These are phyloP conservation scores for Saccharomycopsis capsularis DNA, from an alignment of 805 yeast genomes.

Conservation along the genomic window DNA sequence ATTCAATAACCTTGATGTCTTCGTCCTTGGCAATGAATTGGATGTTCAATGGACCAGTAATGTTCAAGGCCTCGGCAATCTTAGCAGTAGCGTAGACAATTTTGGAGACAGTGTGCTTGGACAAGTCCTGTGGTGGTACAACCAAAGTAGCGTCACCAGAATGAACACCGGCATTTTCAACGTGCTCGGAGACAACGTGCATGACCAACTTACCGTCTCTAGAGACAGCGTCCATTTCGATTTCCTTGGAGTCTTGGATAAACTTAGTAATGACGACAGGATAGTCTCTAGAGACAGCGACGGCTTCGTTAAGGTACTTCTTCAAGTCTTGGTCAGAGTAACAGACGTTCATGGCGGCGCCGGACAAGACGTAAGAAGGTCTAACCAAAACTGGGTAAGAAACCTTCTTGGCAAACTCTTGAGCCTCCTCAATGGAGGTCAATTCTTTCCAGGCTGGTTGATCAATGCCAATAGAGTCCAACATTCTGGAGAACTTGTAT, in stretches of 20 bases:
- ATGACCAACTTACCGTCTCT: constrained; percentile 87
- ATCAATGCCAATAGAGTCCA: constrained; percentile 93
- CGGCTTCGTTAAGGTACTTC: constrained; percentile 85
- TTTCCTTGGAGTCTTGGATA: constrained; percentile 94
- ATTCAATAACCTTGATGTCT: constrained; percentile 95
- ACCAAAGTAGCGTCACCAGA: constrained; percentile 98
- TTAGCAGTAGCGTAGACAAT: constrained; percentile 94
- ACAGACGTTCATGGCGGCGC: constrained; percentile 99
- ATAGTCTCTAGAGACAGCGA: constrained; percentile 93
- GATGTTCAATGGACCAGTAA: constrained; percentile 96
- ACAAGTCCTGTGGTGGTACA: constrained; percentile 94
- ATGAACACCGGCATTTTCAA: constrained; percentile 98
- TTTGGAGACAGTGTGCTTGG: constrained; percentile 82
- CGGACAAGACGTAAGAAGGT: constrained; percentile 94
- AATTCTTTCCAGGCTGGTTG: constrained; percentile 99
- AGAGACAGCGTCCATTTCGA: constrained; percentile 98
- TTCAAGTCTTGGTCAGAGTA: constrained; percentile 85
- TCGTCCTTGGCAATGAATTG: constrained; percentile 95
- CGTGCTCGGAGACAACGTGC: constrained; percentile 98
- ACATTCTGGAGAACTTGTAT: constrained; percentile 95
- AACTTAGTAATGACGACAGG: constrained; percentile 97
- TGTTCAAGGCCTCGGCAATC: constrained; percentile 89
- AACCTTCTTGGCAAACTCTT: constrained; percentile 82
- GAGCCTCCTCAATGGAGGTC: constrained; percentile 89
- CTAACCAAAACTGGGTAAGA: constrained; percentile 93